Evolutionary conservation across 2,329 filamentous ascomycete genomes (phyloP).

Genomic region (Botrytis paeoniae): DNA sequence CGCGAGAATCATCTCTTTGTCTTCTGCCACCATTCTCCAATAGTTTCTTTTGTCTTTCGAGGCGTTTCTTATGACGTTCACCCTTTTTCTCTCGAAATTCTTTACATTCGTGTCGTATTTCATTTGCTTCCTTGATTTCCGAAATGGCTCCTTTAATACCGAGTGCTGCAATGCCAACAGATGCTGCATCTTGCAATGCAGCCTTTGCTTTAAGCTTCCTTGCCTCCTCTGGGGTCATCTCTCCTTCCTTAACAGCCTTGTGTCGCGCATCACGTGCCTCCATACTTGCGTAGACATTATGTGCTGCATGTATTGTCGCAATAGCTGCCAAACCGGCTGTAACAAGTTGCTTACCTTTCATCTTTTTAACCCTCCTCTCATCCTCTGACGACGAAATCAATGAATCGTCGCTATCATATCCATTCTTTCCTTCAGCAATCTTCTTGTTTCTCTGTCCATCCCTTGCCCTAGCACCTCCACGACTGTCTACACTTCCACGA

Average conservation of each 20-base stretch:
- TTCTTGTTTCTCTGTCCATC: constrained; percentile 33
- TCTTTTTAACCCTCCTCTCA: constrained; percentile 59
- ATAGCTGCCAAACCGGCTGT: constrained; percentile 65
- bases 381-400: constrained; percentile 59
- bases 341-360: constrained; percentile 63
- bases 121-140: constrained; percentile 66
- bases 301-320: constrained; percentile 67
- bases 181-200: constrained; percentile 62
- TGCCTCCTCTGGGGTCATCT: constrained; percentile 61
- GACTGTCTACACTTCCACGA: constrained; percentile 30
- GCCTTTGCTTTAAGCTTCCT: constrained; percentile 61
- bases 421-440: constrained; percentile 34
- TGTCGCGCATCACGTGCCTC: constrained; percentile 60
- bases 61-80: constrained; percentile 44
- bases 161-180: constrained; percentile 62
- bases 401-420: constrained; percentile 46
- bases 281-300: constrained; percentile 61
- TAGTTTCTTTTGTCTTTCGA: constrained; percentile 43
- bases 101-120: constrained; percentile 54
- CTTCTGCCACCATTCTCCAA: constrained; percentile 24
- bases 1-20: constrained; percentile 17
- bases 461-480: constrained; percentile 25
- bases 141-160: constrained; percentile 63
- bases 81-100: constrained; percentile 52
- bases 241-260: constrained; percentile 58